These are phyloP conservation scores for Populus hybrid DNA, from an alignment of 441 rosid species.

Conservation along the genomic window DNA sequence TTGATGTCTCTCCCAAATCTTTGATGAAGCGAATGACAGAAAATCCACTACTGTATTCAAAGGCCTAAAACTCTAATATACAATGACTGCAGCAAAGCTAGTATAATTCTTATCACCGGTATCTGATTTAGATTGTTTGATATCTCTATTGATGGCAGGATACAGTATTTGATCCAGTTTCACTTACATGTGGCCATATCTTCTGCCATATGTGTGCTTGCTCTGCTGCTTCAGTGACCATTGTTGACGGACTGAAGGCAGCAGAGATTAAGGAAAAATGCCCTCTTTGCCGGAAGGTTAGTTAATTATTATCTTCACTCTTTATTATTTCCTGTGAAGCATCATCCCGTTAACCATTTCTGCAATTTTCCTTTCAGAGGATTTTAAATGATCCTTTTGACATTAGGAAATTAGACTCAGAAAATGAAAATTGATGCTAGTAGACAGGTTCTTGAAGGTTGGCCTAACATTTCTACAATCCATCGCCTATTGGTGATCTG, in stretches of 20 bases:
- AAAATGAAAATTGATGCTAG: background rate
- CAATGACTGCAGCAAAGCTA: background rate
- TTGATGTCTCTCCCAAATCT: background rate
- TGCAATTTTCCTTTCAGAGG: background rate
- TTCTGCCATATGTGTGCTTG: constrained; percentile 91
- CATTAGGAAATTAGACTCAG: background rate
- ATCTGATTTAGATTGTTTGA: background rate
- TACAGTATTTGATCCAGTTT: constrained; percentile 82
- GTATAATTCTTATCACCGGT: background rate
- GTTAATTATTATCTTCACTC: background rate
- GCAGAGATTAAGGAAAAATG: constrained; percentile 61
- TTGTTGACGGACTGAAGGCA: constrained; percentile 66
- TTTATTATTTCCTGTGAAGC: background rate
- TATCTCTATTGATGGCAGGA: constrained; percentile 42
- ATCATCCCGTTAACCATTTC: background rate
- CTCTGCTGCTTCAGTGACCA: constrained; percentile 80
- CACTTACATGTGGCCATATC: constrained; percentile 81
- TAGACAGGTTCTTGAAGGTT: background rate
- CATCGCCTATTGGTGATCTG: background rate
- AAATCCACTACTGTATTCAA: background rate
- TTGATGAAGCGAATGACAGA: background rate
- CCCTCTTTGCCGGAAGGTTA: constrained; percentile 80
- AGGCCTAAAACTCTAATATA: background rate
- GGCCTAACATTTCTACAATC: background rate
- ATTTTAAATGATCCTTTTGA: background rate